Conservation (phyloP, 2,329 filamentous ascomycete species). For the Xylaria sp. region DNA sequence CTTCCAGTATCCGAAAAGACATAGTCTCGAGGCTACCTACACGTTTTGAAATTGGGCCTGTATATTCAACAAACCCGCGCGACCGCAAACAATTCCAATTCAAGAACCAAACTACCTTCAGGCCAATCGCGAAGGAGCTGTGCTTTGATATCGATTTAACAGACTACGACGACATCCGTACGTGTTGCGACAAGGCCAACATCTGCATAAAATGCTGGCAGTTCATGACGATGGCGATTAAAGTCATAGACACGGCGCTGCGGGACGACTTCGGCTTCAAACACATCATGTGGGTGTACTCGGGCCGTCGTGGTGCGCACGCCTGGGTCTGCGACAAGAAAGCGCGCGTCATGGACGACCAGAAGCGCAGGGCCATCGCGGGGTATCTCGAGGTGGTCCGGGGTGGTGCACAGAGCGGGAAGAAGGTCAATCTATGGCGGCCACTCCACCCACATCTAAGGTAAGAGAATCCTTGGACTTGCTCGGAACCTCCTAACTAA, state of each 20-base stretch:
- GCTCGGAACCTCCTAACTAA: not conserved
- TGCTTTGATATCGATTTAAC: constrained; percentile 99
- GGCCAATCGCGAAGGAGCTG: constrained; percentile 89
- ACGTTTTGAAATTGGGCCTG: constrained; percentile 98
- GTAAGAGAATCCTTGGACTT: constrained; percentile 56
- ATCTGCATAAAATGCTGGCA: constrained; percentile 96
- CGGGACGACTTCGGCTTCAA: constrained; percentile 96
- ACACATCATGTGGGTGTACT: constrained; percentile 99
- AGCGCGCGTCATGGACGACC: constrained; percentile 85
- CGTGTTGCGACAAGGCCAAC: constrained; percentile 91
- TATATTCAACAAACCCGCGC: constrained; percentile 92
- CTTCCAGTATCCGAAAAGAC: constrained; percentile 81
- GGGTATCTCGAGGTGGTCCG: constrained; percentile 91
- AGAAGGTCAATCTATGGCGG: constrained; percentile 84
- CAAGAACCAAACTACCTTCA: constrained; percentile 78
- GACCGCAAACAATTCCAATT: constrained; percentile 83
- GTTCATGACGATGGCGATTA: constrained; percentile 98
- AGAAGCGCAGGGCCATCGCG: constrained; percentile 84
- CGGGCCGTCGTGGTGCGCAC: constrained; percentile 94
- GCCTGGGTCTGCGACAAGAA: constrained; percentile 97
- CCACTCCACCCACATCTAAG: constrained; percentile 90
- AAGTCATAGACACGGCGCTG: constrained; percentile 87
- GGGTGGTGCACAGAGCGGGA: constrained; percentile 85
- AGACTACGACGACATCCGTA: constrained; percentile 96
- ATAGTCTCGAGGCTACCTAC: constrained; percentile 88